Evolutionary conservation across 495 filamentous ascomycete species (phyloP), one percentile per base, ranked within the genome.

Genomic region (Penicillium mononematosum): DNA sequence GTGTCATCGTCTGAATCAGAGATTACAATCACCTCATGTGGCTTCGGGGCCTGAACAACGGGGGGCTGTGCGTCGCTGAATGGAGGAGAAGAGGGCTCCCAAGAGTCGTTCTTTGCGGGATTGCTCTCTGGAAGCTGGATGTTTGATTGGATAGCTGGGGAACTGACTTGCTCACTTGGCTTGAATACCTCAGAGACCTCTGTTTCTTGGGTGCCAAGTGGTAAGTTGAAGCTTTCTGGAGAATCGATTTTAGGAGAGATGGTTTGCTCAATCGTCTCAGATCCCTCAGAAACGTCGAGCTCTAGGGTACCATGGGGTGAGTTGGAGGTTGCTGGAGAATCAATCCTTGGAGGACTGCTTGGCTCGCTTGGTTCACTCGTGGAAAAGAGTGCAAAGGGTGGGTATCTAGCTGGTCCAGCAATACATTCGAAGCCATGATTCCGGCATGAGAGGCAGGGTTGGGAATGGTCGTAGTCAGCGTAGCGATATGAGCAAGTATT

Each of bases 391-490:
- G 16, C 7, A 36, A 20, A 17, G 3, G 52, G 31, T 14, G 4
- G 11, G 20, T 29, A 3, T 20, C 19, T 55, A 6, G 52, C 52
- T 45, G 51, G 51, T 2, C 52, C 52, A n/a, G 52, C 52, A n/a
- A 55, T 31, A 46, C 52, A 55, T 17, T 22, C 14, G n/a, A 46
- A 46, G 3, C 52, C 52, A n/a, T 38, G 31, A 9, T 55, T 19
- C 16, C 36, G 5, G 31, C 52, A 55, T n/a, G 42, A 5, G 20
- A 27, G 42, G 32, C 52, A 55, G 29, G 52, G 43, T 32, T 17
- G 19, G 20, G 31, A 32, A 34, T 55, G 52, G 16, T 55, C 52
- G 12, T 55, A 55, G 29, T 55, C 31, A 20, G 43, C 43, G 10
- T 17, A 55, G 5, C 31, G 42, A 36, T 55, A 55, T 4, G 52